Conservation (phyloP, 257 asterid genomes). For the Cruciata laevipes region DNA sequence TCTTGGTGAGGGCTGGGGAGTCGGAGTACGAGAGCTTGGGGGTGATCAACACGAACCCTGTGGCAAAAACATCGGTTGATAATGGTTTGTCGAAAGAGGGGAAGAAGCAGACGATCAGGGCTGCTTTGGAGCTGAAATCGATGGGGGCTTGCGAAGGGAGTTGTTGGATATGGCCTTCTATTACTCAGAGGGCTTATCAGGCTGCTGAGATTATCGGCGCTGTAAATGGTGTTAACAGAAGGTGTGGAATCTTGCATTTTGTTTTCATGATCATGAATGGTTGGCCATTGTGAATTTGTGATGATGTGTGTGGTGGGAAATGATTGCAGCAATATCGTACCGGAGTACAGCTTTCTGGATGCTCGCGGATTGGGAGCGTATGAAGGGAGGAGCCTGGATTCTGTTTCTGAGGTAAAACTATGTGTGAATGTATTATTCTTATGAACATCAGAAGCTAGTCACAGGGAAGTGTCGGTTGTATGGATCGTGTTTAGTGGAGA, state of each 20-base stretch:
- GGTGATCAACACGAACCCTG: conserved; percentile 89
- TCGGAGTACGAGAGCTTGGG: conserved; percentile 80
- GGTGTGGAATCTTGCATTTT: conserved; percentile 22
- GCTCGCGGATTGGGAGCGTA: conserved; percentile 98
- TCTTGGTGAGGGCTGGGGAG: conserved; percentile 92
- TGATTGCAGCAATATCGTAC: conserved; percentile 63
- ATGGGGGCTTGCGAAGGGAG: conserved; percentile 73
- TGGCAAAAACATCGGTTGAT: conserved; percentile 83
- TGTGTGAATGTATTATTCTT: background rate
- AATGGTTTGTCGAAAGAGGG: conserved; percentile 73
- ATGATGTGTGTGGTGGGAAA: no score
- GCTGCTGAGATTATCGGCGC: conserved; percentile 96
- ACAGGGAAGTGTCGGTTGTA: background rate
- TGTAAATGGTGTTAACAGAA: conserved; percentile 58
- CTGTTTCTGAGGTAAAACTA: conserved; percentile 55
- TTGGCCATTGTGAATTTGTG: background rate
- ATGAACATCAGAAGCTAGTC: background rate
- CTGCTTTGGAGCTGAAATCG: conserved; percentile 65
- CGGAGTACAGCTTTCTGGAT: conserved; percentile 93
- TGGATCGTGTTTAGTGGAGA: no score
- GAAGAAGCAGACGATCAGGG: conserved; percentile 66
- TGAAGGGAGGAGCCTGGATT: conserved; percentile 65
- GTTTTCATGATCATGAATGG: background rate
- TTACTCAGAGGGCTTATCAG: conserved; percentile 93
- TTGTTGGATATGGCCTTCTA: conserved; percentile 99